Percentiles rank a stretch among this genome's conserved stretches.
Conservation (phyloP, 1,139 yeast genomes). For the Taphrina communis region DNA sequence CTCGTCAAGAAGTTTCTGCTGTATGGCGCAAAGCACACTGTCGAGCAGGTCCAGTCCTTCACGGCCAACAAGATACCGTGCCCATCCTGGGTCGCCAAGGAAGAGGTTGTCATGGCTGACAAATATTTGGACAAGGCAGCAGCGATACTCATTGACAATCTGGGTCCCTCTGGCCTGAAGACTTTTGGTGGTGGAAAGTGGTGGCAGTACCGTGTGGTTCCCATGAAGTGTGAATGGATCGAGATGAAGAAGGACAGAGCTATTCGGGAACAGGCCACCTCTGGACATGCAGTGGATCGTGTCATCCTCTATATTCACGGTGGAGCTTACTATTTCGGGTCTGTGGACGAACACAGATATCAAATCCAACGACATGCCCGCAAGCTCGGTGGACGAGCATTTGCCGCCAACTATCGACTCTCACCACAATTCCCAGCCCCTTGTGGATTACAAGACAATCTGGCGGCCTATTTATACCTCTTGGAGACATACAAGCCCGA, state of each 20-base stretch:
- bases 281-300: conserved; percentile 31
- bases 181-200: conserved; percentile 36
- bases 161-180: conserved; percentile 29
- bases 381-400: conserved; percentile 43
- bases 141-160: conserved; percentile 8
- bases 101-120: conserved; percentile 28
- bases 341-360: conserved; percentile 45
- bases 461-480: conserved; percentile 44
- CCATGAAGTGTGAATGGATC: conserved; percentile 40
- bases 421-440: conserved; percentile 47
- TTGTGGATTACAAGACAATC: conserved; percentile 44
- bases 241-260: conserved; percentile 39
- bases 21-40: conserved; percentile 37
- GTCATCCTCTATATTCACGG: conserved; percentile 46
- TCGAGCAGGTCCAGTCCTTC: conserved; percentile 39
- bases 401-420: conserved; percentile 45
- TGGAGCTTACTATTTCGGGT: conserved; percentile 47
- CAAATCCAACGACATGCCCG: conserved; percentile 44
- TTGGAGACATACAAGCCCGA: conserved; percentile 42
- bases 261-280: conserved; percentile 10
- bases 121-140: conserved; percentile 33
- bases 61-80: conserved; percentile 39
- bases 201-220: conserved; percentile 38
- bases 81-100: conserved; percentile 40
- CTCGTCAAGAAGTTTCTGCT: conserved; percentile 36